Evolutionary conservation across 257 asterid species (phyloP), one percentile per base, ranked within the genome.

Genomic region (Eustoma russellianum): DNA sequence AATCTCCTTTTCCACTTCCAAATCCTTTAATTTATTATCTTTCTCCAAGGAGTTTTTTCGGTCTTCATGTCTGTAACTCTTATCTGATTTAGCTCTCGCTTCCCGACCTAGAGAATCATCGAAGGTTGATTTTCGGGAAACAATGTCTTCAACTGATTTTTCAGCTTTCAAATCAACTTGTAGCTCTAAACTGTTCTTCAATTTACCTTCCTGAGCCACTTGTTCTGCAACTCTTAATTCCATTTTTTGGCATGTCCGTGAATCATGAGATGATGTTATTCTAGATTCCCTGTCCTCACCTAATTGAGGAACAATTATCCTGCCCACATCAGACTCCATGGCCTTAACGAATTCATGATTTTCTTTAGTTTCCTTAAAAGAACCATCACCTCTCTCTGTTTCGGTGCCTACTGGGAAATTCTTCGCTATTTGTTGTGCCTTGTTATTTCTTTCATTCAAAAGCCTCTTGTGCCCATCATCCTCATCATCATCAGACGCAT

Each of bases 401-500:
- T 67, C 59, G 19, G 46, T 56, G 56, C 66, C 79, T 60, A 70
- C 67, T 44, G 63, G 61, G 48, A 15, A 47, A 59, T 68, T 72
- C 70, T 57, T 59, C 16, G 69, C 60, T 43, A 73, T 62, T 54
- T 56, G 80, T 63, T 57, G 66, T 47, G 55, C 50, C 55, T 66
- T 65, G 57, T 24, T 24, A 24, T 24, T 24, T 24, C 30, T 24
- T 24, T 52, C 67, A 50, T 71, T 70, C 59, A 28, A 73, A 59
- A 84, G 67, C 63, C 78, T 79, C 79, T 79, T 85, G 50, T 53
- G 66, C 71, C 70, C 93, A 17, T 66, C 79, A 60, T 77, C 96
- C 17, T 83, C 77, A 16, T 75, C 98, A 67, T 83, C 99, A 52
- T 85, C 95, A 33, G 99, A 88, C 52, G 82, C 97, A 83, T 92